A percentile compares a stretch with the other conserved stretches of the same genome.
These are phyloP conservation scores for Takakia lepidozioides DNA, from an alignment of 225 moss, liverwort and hornwort species.

Conservation along the genomic window DNA sequence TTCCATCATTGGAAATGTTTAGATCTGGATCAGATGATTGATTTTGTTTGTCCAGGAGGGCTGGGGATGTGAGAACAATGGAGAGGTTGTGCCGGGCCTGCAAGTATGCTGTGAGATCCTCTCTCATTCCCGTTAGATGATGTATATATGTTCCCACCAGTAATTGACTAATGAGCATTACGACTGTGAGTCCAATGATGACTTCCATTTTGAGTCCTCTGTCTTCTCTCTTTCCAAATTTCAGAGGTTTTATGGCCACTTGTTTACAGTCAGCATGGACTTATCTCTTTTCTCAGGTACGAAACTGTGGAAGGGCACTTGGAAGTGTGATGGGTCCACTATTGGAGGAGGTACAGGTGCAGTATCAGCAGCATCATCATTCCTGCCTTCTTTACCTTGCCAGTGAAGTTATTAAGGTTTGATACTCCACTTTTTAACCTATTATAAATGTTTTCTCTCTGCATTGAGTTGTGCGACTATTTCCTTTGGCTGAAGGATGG, in stretches of 20 bases:
- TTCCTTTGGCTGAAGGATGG: too few species aligned
- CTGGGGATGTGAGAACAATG: slow-evolving; percentile 83
- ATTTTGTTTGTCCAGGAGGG: slow-evolving; percentile 52
- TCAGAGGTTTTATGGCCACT: too few species aligned
- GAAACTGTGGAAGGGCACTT: slow-evolving; percentile 78
- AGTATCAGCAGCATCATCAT: slow-evolving; percentile 80
- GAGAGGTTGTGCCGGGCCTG: slow-evolving; percentile 87
- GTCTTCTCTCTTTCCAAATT: too few species aligned
- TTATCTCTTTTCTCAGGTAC: slow-evolving; percentile 32
- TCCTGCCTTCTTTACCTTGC: slow-evolving; percentile 92
- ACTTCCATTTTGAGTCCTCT: too few species aligned
- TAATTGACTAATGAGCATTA: too few species aligned
- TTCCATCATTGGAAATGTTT: background rate
- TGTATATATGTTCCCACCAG: too few species aligned
- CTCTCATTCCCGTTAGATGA: too few species aligned
- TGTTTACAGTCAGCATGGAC: too few species aligned
- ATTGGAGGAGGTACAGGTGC: slow-evolving; percentile 84
- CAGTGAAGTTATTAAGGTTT: slow-evolving; percentile 92
- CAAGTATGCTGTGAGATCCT: slow-evolving; percentile 85
- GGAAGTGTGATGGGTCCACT: slow-evolving; percentile 63
- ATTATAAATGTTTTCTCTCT: too few species aligned
- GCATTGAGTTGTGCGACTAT: too few species aligned
- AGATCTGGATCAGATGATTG: slow-evolving; percentile 1
- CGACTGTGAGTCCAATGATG: too few species aligned
- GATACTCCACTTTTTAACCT: too few species aligned